Evolutionary conservation across 305 asterid species (phyloP).

Genomic region (Salvia sclarea): DNA sequence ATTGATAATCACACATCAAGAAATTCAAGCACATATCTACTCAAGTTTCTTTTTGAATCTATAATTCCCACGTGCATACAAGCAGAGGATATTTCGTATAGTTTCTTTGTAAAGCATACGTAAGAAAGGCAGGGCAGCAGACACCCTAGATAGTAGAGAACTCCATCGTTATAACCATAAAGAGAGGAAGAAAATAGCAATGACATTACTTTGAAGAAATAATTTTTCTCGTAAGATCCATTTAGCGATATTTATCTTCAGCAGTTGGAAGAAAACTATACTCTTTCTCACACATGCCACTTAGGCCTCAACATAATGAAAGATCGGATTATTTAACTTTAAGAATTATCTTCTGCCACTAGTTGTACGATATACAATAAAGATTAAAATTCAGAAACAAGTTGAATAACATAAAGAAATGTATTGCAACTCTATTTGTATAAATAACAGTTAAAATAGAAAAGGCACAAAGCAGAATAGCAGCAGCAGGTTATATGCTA

Average conservation of each 20-base stretch:
- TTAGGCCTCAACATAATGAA: slow-evolving; percentile 18
- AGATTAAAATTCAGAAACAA: not conserved
- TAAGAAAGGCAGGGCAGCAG: slow-evolving; percentile 23
- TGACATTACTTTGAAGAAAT: not conserved
- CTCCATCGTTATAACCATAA: not conserved
- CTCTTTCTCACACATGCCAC: not conserved
- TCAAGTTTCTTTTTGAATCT: not conserved
- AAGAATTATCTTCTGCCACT: slow-evolving; percentile 2
- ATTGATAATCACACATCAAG: slow-evolving; percentile 13
- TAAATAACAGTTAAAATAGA: not conserved
- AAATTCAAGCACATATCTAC: slow-evolving; percentile 9
- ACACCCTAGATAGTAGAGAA: not conserved
- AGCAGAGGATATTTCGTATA: not conserved
- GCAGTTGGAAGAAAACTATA: slow-evolving; percentile 12
- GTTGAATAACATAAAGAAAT: not conserved
- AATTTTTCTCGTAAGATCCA: slow-evolving; percentile 4
- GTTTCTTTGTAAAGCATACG: not conserved
- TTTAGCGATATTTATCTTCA: slow-evolving; percentile 11
- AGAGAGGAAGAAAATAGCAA: not conserved
- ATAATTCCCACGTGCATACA: not conserved
- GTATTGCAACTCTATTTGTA: slow-evolving; percentile 12
- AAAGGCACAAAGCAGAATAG: slow-evolving; percentile 9
- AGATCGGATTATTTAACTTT: not conserved
- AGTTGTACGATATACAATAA: slow-evolving; percentile 16
- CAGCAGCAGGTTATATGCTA: slow-evolving; percentile 14